Evolutionary conservation across 495 filamentous ascomycete species (phyloP), one percentile per base, ranked within the genome.

Genomic region (Penicillium goetzii): DNA sequence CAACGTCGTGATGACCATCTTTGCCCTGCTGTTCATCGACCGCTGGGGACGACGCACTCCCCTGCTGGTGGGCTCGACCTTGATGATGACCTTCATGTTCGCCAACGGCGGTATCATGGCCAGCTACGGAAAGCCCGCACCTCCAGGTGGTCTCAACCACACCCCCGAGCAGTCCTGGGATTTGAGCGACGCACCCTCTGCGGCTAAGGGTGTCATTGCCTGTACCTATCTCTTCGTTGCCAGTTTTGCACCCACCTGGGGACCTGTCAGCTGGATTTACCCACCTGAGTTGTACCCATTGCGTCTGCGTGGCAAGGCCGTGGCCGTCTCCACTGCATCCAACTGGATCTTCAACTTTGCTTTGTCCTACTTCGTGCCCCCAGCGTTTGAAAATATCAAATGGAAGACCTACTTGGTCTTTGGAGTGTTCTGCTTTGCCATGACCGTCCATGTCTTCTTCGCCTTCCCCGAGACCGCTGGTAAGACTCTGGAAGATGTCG

Each of bases 261-360:
- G 89, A 10, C 89, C 88, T 0, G 84, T 87, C 8, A 85, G 85
- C 8, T 89, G 86, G 87, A 77, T 88, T 14, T 90, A 90, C 60
- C 88, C 88, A 0, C 85, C 87, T 1, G 88, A 90, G 70, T 83
- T 91, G 17, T 89, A 87, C 73, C 88, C 88, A 0, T 73, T 89
- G 25, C 79, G 86, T 30, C 76, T 89, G 25, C 83, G 88, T 55
- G 86, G 85, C 1, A 88, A 89, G 69, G 88, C 77, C 54, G 86
- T 91, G n/a, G 88, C 89, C n/a, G 77, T 93, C 15, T 79, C 84
- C 41, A 91, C 89, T 0, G 85, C 89, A 4, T 83, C 81, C 10
- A 92, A 91, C 78, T 93, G 90, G 90, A 81, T 85, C 21, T 92
- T 90, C 78, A 92, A 92, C 80, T 92, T 90, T 70, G 91, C 90